Base-by-base conservation (phyloP, 2,329 filamentous ascomycete species). In the Colletotrichum simmondsii region DNA sequence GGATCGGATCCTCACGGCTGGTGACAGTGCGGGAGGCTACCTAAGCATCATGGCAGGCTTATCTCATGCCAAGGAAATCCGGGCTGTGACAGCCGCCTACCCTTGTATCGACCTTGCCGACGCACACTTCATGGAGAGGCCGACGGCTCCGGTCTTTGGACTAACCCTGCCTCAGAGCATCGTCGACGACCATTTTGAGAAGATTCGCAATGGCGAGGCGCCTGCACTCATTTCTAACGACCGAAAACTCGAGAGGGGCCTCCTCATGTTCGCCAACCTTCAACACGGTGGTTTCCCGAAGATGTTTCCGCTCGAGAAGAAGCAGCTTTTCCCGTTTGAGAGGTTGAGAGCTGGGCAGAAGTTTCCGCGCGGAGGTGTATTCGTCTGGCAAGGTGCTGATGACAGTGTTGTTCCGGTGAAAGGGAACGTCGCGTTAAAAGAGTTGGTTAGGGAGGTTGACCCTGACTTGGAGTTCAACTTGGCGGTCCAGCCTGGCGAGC, bases 21-120 rank as follows among this genome's bases (percentile, higher is more conserved):
- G 72, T 8, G 60, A 71, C 30, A 67, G 62, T 5, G 78, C 79
- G 5, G 79, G 79, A 46, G 78, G 79, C 3, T 80, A 80, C 32
- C 72, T 75, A 2, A 72, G 76, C 1, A 49, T 59, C 1, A 75
- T 79, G 52, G 26, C 76, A 1, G 77, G 76, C 0, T 71, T 80
- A 6, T 75, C 75, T 0, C 76, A 80, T 5, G 75, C 78, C 0
- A 68, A 75, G 3, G 76, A 77, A 0, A 72, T 79, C 24, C 49
- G 56, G 0, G 75, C 72, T 0, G 57, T 78, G 4, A 72, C 75
- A 1, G 5, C 76, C 0, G 64, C 75, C 0, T 80, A 79, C 8
- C 79, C 78, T 2, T 22, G 74, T 2, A 4, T 79, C 0, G 78
- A 78, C 19, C 65, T 68, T 4, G 75, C 58, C 56, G 35, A 42